Evolutionary conservation across 1,284 basidiomycete species (phyloP), one percentile per base, ranked within the genome.

Genomic region (Ceratobasidium sp.): DNA sequence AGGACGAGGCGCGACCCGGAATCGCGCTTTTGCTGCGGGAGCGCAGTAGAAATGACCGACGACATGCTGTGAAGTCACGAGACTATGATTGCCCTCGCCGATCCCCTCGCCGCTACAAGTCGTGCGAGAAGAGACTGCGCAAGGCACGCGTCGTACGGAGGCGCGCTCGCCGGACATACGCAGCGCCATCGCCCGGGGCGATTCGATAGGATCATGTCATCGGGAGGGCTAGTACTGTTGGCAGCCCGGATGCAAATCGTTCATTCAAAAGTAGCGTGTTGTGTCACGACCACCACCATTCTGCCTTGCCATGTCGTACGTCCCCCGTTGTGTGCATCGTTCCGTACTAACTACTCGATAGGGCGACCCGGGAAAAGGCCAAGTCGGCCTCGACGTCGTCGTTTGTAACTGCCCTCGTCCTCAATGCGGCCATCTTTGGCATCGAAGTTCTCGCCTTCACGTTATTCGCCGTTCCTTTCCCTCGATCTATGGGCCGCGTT

Each of bases 401-500:
- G 6, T 96, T 96, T 82, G 82, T 92, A 57, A 91, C 95, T 6
- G 91, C 95, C 1, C 87, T 97, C 64, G 88, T 89, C 52, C 90
- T 94, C 85, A 94, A 95, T 80, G 87, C 85, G 0, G 88, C 87
- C 32, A 83, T 91, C 19, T 77, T 90, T 34, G 82, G 83, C 17
- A 82, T 84, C 9, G 91, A 95, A 84, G 82, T 96, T 56, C 84
- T 83, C 7, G 87, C 88, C 5, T 54, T n/a, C n/a, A 54, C 34
- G 77, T 93, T 79, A 82, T 94, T 22, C 86, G 92, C 46, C 90
- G 90, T 0, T 88, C 89, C 80, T 94, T 94, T 85, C 91, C 89
- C 79, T 85, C 88, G 15, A 90, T 94, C 40, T 96, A 96, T 82
- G 93, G 96, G 81, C 95, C 95, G 0, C 86, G 94, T 69, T 92